Evolutionary conservation across 306 rosid genomes (phyloP), one percentile per base, ranked within the genome.

Genomic region (Cucumis melo): DNA sequence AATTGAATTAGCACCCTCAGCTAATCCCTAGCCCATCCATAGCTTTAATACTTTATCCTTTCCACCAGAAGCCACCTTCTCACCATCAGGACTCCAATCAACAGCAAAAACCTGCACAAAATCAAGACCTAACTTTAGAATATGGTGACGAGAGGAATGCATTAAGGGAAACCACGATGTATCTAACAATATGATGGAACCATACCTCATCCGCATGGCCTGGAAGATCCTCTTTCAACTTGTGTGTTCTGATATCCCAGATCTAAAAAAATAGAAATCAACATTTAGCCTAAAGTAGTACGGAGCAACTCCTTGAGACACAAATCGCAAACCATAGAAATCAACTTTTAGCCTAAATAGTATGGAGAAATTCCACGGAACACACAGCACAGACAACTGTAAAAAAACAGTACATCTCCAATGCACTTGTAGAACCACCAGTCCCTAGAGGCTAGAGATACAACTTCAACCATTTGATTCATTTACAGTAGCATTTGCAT

Each of bases 31-130:
- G 67, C 97, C 96, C 99, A 92, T 94, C 97, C 99, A 94, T 80
- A 94, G 85, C 90, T 94, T 94, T 81, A 93, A 79, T 54, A 90
- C 92, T 87, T 82, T 90, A 86, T 94, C 97, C 87, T 92, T 94
- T 19, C 99, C 99, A 80, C 99, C 99, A 20, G 99, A 94, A 51
- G 88, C 99, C 56, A 94, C 99, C 80, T 94, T 94, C 86, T 92
- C 97, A 29, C 99, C 99, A 71, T 90, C 96, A 6, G 97, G 97
- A 85, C 97, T 90, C 99, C 99, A 94, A 81, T 94, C 99, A 76
- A 94, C 97, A 19, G 93, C 89, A 80, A 79, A 92, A 54, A 94
- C 99, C 99, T 94, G 84, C 58, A 55, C 55, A 56, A 50, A 51
- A 71, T 11, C 29, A 80, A 80, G 29, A 80, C 77, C 68, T 54